Conservation (phyloP, 176 grass and related monocot species). For the Rhynchospora pubera region DNA sequence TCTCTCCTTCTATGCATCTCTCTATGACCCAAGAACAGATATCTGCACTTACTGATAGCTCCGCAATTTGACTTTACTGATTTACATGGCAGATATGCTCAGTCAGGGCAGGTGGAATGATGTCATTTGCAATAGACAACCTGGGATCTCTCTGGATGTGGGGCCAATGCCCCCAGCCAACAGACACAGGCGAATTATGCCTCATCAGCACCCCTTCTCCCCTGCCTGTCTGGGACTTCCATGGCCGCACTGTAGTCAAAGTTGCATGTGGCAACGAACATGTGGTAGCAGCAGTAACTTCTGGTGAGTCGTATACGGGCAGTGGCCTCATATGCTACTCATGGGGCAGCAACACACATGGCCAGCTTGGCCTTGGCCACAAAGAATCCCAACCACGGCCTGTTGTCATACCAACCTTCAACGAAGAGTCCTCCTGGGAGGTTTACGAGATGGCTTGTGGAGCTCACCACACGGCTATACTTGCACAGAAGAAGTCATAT, state of each 20-base stretch:
- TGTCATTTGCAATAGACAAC: conserved; percentile 95
- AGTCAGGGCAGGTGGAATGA: conserved; percentile 94
- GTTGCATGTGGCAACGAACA: conserved; percentile 97
- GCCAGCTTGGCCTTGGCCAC: conserved; percentile 85
- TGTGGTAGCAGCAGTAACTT: conserved; percentile 72
- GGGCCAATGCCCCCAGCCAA: conserved; percentile 68
- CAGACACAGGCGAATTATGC: conserved; percentile 56
- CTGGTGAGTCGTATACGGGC: conserved; percentile 58
- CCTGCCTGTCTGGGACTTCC: conserved; percentile 85
- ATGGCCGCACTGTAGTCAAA: conserved; percentile 79
- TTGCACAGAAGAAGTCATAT: conserved; percentile 82
- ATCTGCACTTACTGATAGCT: background rate
- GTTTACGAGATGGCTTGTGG: conserved; percentile 96
- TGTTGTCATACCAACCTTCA: conserved; percentile 49
- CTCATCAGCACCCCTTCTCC: conserved; percentile 41
- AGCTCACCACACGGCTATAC: conserved; percentile 66
- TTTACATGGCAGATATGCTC: conserved; percentile 46
- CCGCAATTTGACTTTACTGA: conserved; percentile 4
- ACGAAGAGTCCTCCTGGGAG: conserved; percentile 64
- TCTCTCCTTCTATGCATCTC: background rate
- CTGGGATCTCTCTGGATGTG: conserved; percentile 90
- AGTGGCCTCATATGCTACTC: conserved; percentile 64
- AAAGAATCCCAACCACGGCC: conserved; percentile 60
- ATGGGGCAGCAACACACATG: conserved; percentile 89
- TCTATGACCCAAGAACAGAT: background rate